Evolutionary conservation across 768 basidiomycete species (phyloP).

Genomic region (Hirschioporus abietinus): DNA sequence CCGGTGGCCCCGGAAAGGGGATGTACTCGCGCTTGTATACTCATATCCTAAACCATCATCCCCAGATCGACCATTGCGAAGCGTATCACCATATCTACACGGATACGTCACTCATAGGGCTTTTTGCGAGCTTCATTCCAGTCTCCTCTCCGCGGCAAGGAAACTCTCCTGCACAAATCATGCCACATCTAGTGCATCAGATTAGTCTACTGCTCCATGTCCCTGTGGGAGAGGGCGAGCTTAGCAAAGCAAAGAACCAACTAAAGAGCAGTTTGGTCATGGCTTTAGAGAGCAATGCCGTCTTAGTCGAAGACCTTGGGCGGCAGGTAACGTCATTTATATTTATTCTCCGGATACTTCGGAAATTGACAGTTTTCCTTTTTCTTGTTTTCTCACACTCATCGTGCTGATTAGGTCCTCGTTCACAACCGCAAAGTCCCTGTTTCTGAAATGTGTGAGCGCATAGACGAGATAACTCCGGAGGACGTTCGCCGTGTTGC

Average conservation of each 20-base stretch:
- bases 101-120: conserved; percentile 89
- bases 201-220: conserved; percentile 76
- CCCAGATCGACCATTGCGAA: conserved; percentile 90
- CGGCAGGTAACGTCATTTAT: conserved; percentile 55
- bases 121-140: conserved; percentile 82
- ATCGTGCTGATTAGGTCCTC: conserved; percentile 47
- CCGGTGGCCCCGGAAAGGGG: conserved; percentile 96
- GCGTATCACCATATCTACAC: conserved; percentile 98
- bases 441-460: conserved; percentile 84
- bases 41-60: conserved; percentile 90
- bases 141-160: conserved; percentile 45
- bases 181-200: conserved; percentile 85
- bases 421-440: conserved; percentile 84
- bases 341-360: neutral
- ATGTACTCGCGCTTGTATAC: conserved; percentile 99
- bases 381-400: conserved; percentile 4
- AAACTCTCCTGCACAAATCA: conserved; percentile 63
- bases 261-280: conserved; percentile 90
- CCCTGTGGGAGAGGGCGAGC: conserved; percentile 59
- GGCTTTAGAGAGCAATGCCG: conserved; percentile 83
- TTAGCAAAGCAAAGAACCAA: conserved; percentile 90
- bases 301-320: conserved; percentile 87
- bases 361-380: neutral
- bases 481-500: conserved; percentile 75
- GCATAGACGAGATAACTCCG: conserved; percentile 71